These are phyloP conservation scores for Magnusiomyces suaveolens DNA, from an alignment of 1,139 yeast species.

Conservation along the genomic window DNA sequence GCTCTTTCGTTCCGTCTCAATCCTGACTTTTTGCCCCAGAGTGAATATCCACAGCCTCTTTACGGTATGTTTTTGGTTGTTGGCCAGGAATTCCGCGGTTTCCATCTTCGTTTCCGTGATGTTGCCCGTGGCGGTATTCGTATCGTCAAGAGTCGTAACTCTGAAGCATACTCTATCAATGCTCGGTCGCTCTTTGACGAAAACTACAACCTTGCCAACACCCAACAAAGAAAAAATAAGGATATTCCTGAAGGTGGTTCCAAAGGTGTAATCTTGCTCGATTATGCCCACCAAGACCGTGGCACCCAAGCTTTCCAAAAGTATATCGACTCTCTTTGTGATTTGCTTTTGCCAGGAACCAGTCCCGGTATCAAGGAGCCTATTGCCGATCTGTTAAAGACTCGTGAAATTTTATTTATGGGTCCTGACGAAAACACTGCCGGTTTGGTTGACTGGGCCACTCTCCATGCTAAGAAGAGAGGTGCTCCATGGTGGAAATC, in stretches of 20 bases:
- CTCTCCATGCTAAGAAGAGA: slow-evolving; percentile 81
- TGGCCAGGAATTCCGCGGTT: slow-evolving; percentile 94
- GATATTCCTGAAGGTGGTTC: slow-evolving; percentile 99
- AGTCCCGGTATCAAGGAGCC: slow-evolving; percentile 74
- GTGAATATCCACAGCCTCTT: slow-evolving; percentile 87
- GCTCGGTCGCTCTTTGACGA: slow-evolving; percentile 89
- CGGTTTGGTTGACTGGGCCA: slow-evolving; percentile 96
- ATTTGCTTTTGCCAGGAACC: slow-evolving; percentile 62
- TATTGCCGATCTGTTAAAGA: slow-evolving; percentile 73
- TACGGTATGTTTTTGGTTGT: slow-evolving; percentile 93
- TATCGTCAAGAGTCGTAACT: slow-evolving; percentile 79
- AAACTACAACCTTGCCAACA: slow-evolving; percentile 88
- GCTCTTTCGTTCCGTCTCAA: slow-evolving; percentile 88
- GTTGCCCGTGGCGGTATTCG: slow-evolving; percentile 98
- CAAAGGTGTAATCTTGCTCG: slow-evolving; percentile 87
- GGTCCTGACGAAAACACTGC: slow-evolving; percentile 99
- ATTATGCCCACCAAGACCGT: slow-evolving; percentile 64
- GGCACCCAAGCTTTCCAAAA: slow-evolving; percentile 85
- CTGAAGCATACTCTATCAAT: slow-evolving; percentile 78
- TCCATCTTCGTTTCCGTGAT: slow-evolving; percentile 94
- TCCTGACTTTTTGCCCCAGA: slow-evolving; percentile 71
- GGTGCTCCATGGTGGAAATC: slow-evolving; percentile 99
- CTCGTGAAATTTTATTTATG: slow-evolving; percentile 85
- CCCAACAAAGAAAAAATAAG: slow-evolving; percentile 94
- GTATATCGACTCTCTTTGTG: slow-evolving; percentile 85